These are phyloP conservation scores for Cryphonectria naterciae DNA, from an alignment of 2,329 filamentous ascomycete genomes.

Conservation along the genomic window DNA sequence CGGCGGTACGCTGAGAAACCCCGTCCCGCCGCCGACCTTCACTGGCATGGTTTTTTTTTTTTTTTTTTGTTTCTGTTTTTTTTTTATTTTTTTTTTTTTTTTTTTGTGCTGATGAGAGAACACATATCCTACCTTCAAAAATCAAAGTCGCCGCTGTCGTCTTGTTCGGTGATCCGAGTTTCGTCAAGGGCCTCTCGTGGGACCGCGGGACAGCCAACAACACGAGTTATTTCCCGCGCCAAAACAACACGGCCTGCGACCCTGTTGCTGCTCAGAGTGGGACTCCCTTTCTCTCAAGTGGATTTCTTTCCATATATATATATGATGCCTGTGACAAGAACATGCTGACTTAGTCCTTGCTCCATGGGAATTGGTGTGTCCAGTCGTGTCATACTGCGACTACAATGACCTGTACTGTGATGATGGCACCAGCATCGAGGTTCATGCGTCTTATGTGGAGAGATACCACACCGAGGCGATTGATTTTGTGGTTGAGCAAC, in stretches of 20 bases:
- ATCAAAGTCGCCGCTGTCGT: conserved; percentile 45
- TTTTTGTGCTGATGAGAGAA: not conserved
- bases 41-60: no score
- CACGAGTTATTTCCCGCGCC: conserved; percentile 19
- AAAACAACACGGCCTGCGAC: conserved; percentile 16
- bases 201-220: conserved; percentile 19
- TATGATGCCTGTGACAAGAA: no score
- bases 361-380: no score
- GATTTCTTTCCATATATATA: no score
- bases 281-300: not conserved
- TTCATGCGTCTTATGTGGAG: conserved; percentile 16
- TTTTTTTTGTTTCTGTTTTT: no score
- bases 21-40: no score
- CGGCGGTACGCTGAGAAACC: no score
- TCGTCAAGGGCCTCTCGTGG: conserved; percentile 16
- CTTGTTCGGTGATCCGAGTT: conserved; percentile 46
- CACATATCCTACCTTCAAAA: not conserved
- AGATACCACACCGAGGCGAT: conserved; percentile 14
- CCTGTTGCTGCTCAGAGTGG: conserved; percentile 17
- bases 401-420: conserved; percentile 21
- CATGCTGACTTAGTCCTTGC: not conserved
- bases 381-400: conserved; percentile 21
- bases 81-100: no score
- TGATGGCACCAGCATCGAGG: conserved; percentile 11
- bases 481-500: conserved; percentile 6